phyloP scores from a whole-genome alignment of 139 green algal genomes.

The Tetratostichococcus sp. region DNA sequence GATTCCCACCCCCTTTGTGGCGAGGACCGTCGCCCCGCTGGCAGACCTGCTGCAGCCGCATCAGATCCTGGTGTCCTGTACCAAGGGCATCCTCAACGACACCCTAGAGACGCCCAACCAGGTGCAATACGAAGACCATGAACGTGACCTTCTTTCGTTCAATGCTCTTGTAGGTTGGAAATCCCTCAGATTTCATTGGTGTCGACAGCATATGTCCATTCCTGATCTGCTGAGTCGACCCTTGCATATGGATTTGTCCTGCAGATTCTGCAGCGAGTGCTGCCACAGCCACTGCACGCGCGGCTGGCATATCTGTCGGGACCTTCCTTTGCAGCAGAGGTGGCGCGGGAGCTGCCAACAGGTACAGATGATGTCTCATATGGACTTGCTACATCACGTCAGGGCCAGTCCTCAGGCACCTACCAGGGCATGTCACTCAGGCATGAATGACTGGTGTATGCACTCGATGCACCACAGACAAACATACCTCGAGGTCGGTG shows the following conservation, averaged over 20 bases:
- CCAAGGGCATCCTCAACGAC: slow-evolving; percentile 77
- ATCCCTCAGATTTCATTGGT: too few relatives aligned
- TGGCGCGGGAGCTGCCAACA: neutral
- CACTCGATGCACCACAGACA: too few relatives aligned
- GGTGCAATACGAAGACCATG: neutral
- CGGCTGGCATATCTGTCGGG: slow-evolving; percentile 54
- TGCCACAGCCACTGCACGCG: slow-evolving; percentile 27
- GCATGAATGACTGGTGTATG: too few relatives aligned
- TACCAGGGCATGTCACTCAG: too few relatives aligned
- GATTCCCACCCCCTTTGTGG: slow-evolving; percentile 77
- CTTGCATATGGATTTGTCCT: too few relatives aligned
- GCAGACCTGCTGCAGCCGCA: slow-evolving; percentile 17
- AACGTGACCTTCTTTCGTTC: too few relatives aligned
- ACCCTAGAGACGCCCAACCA: slow-evolving; percentile 68
- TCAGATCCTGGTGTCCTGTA: slow-evolving; percentile 70
- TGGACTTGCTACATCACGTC: neutral
- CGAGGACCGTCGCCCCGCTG: slow-evolving; percentile 35
- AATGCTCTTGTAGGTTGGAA: too few relatives aligned
- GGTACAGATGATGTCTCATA: neutral
- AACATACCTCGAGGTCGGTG: slow-evolving; percentile 20
- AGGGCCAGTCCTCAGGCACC: too few relatives aligned
- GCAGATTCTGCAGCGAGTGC: slow-evolving; percentile 55
- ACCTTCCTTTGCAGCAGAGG: slow-evolving; percentile 58
- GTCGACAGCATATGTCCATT: too few relatives aligned
- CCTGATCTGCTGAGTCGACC: too few relatives aligned